Base-by-base conservation (phyloP, 2,329 filamentous ascomycete genomes). In the Aureobasidium sp. region DNA sequence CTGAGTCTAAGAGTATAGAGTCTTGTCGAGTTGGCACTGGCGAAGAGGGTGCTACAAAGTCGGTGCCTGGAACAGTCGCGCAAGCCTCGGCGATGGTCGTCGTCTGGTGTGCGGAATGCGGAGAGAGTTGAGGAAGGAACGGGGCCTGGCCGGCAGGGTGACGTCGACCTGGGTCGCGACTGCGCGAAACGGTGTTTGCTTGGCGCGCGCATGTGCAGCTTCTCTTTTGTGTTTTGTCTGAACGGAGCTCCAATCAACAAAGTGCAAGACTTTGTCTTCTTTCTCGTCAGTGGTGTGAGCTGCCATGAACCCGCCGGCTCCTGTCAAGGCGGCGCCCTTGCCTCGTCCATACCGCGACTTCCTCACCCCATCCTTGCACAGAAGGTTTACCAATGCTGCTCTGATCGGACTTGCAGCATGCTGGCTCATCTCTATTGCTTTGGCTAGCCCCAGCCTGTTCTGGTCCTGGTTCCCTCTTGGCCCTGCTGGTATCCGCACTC, bases 391-490 rank as follows among this genome's bases (percentile, higher is more conserved):
- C 53, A 87, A 86, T 66, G 91, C 90, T 13, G 88, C 88, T 52
- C 81, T 84, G 15, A 78, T 90, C 65, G 80, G 91, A 15, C 77
- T 94, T 10, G 76, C 81, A 52, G 79, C 91, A 62, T 90, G 90
- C 71, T 96, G 94, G 73, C 61, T 84, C 41, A 84, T 90, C 71
- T 84, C 91, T 53, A 76, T 94, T 59, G 73, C 86, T 62, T 81
- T 96, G 66, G 86, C 62, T 62, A 63, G 65, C 57, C 29, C 50
- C 13, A 34, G 27, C 52, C n/a, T 57, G 56, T 77, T 96, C 64
- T 96, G 91, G 91, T 80, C 86, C 68, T 93, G 90, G 88, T 91
- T 96, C 67, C 91, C 91, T 27, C 69, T 96, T 42, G 89, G 91
- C 57, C 84, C 88, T 48, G 84, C 88, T 48, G 91, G 90, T 63